These are phyloP conservation scores for Skeletonema potamos DNA, from an alignment of 108 stramenopile genomes.

Conservation along the genomic window DNA sequence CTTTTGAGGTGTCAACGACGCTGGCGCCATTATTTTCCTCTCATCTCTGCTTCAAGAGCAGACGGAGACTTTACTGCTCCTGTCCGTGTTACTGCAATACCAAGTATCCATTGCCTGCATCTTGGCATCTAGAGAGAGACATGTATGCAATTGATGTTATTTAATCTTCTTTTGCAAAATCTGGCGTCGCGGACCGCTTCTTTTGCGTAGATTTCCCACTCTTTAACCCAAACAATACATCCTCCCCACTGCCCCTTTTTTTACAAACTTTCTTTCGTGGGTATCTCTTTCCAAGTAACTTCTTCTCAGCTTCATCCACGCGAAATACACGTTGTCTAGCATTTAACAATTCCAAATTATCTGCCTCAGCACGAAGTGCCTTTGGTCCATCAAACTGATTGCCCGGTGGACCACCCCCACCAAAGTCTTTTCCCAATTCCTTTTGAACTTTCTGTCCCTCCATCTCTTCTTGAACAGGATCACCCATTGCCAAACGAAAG, in stretches of 20 bases:
- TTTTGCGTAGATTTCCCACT: conserved; percentile 17
- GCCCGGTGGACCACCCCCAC: conserved; percentile 30
- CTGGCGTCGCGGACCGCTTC: conserved; percentile 3
- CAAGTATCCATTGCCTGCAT: too few species aligned
- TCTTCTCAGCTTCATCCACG: conserved; percentile 74
- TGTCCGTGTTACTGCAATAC: too few species aligned
- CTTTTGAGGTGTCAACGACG: too few species aligned
- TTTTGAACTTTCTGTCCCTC: conserved; percentile 55
- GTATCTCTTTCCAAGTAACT: conserved; percentile 70
- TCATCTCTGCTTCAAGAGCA: too few species aligned
- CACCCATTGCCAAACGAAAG: conserved; percentile 88
- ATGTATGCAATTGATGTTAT: too few species aligned
- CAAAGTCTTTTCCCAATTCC: conserved; percentile 49
- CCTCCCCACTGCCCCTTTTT: conserved; percentile 12
- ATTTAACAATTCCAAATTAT: conserved; percentile 82
- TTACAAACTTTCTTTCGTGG: conserved; percentile 54
- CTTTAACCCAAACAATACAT: conserved; percentile 38
- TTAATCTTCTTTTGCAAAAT: neutral
- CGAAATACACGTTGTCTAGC: conserved; percentile 61
- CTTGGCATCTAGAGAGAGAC: too few species aligned
- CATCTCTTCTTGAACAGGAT: conserved; percentile 69
- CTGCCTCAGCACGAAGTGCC: conserved; percentile 66
- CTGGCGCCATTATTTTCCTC: too few species aligned
- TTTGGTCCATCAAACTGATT: conserved; percentile 74
- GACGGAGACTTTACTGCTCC: too few species aligned